phyloP scores from a whole-genome alignment of 2,329 filamentous ascomycete genomes.

The Sordariomycetes sp. region DNA sequence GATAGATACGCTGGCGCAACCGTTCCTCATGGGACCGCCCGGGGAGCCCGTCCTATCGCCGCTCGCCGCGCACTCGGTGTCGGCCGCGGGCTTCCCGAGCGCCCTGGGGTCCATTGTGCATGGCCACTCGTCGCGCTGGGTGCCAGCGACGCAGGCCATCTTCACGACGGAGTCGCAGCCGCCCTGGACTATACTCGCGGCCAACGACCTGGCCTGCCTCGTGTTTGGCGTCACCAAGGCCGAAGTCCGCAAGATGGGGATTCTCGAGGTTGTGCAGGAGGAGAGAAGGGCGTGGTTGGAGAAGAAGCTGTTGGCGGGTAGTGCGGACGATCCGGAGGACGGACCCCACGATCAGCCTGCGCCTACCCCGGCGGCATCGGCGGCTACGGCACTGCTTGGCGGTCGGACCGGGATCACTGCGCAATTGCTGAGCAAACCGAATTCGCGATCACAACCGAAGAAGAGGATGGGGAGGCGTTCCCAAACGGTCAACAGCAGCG shows the following conservation, averaged over 20 bases:
- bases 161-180: constrained; percentile 88
- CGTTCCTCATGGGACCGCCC: constrained; percentile 44
- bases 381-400: constrained; percentile 46
- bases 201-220: constrained; percentile 90
- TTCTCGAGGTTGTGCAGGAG: constrained; percentile 85
- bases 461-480: constrained; percentile 38
- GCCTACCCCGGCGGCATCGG: constrained; percentile 19
- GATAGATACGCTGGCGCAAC: constrained; percentile 72
- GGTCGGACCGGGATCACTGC: constrained; percentile 70
- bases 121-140: constrained; percentile 80
- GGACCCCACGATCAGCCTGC: constrained; percentile 11
- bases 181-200: constrained; percentile 91
- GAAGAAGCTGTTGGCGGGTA: constrained; percentile 60
- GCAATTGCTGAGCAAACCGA: constrained; percentile 73
- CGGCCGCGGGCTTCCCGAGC: constrained; percentile 27
- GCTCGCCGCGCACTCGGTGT: constrained; percentile 22
- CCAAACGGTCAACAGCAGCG: constrained; percentile 48
- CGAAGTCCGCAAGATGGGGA: constrained; percentile 68
- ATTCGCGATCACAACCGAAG: constrained; percentile 40
- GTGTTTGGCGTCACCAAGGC: constrained; percentile 51
- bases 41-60: constrained; percentile 28
- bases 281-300: constrained; percentile 85
- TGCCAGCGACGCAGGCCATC: constrained; percentile 85
- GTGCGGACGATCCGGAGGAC: constrained; percentile 11
- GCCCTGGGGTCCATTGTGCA: constrained; percentile 49